Base-by-base conservation (phyloP, 441 rosid species). In the Populus tomentosa region DNA sequence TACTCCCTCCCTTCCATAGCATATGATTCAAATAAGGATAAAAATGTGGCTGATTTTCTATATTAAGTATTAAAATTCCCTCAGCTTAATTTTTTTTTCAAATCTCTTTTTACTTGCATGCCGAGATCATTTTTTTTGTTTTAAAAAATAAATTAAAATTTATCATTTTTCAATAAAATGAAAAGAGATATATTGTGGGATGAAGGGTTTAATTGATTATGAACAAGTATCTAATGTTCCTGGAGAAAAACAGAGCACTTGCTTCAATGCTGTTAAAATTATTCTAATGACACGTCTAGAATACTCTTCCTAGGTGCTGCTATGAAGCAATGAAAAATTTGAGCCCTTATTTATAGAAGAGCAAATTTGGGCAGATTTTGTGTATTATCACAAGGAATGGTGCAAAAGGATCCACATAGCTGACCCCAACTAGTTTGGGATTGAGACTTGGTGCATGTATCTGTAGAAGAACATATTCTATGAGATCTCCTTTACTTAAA, bases 251-350 rank as follows among this genome's bases (percentile, higher is more conserved):
- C 72, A 20, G 72, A 4, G 11, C 18, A 35, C 32, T 16, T 78
- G 61, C 74, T 26, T 40, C n/a, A 28, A n/a, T 77, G 69, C 70
- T 70, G 21, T 62, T 42, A 70, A 77, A 13, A 16, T 30, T 40
- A 53, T 56, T 35, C 23, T 20, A 74, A 42, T 16, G 56, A 40
- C 35, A 63, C 62, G 11, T 10, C n/a, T 46, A 30, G 23, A 61
- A 69, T 9, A 26, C 65, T 76, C 70, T 61, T 36, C 40, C 28
- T 69, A 38, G 62, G 13, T 62, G 20, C 59, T 56, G 1, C 46
- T 11, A 59, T 76, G 20, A 24, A 65, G 9, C 33, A 53, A 30
- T 53, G 21, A 24, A 16, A 74, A 26, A 11, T 35, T 16, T 36
- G 26, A 32, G 28, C 35, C 18, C 10, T 18, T 13, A 3, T 63